Base-by-base conservation (phyloP, 768 basidiomycete species). In the Boletus pseudo-olivaceus region DNA sequence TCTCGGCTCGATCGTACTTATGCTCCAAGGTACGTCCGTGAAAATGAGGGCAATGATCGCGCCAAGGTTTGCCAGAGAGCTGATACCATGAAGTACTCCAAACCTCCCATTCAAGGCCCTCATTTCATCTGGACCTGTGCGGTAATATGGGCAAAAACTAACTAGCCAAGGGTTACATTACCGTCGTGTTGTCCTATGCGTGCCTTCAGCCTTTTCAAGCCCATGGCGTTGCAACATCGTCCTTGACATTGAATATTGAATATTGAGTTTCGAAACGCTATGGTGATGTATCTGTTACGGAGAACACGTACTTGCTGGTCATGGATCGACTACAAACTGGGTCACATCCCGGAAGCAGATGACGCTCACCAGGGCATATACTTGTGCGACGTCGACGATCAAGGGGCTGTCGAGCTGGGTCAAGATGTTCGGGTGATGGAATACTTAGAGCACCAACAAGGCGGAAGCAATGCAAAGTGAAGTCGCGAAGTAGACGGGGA, bases 141-240 rank as follows among this genome's bases (percentile, higher is more conserved):
- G 90, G 32, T 38, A n/a, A 54, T 47, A 37, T 29, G 40, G 39
- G 42, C 27, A 59, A 43, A 54, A 38, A 60, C 53, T 39, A 48
- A 27, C 20, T 9, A 42, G 15, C 37, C 14, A 44, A 40, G 37
- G 34, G 51, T 51, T 48, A 45, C 75, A 78, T 62, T 73, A 91
- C 90, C 40, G 77, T 81, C 30, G 80, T 70, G 50, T 88, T 86
- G 61, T 79, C 84, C 66, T 85, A 82, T 17, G 69, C 62, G 68
- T 87, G 11, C 84, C 83, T 68, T 90, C 87, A 42, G 82, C 77
- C 62, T 90, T 87, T 74, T 93, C 88, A 54, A 85, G 72, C 57
- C 76, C 82, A 46, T 88, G 84, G 52, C 89, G 78, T 67, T 84
- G 69, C 67, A 87, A 84, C 87, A 88, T 88, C n/a, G 83, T 82